These are phyloP conservation scores for Verticillium nubilum DNA, from an alignment of 2,329 filamentous ascomycete genomes.

Conservation along the genomic window DNA sequence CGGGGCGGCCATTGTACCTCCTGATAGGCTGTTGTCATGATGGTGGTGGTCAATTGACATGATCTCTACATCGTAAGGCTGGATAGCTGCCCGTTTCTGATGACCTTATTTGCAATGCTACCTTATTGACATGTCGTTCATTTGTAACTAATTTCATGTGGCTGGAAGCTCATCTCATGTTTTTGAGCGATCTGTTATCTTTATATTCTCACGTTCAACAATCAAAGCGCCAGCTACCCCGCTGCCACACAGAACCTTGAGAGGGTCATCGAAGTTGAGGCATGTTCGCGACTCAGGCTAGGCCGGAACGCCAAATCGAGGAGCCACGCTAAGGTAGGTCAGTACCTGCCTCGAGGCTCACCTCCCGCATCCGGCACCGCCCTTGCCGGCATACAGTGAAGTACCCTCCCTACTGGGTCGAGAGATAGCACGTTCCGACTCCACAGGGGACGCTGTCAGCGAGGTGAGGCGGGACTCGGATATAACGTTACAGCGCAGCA, in stretches of 20 bases:
- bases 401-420: background rate
- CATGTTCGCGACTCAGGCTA: background rate
- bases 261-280: background rate
- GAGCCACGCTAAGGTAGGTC: background rate
- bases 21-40: background rate
- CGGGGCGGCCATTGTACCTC: background rate
- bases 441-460: background rate
- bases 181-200: no score
- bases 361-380: background rate
- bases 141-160: no score
- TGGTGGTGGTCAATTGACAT: background rate
- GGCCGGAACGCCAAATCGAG: background rate
- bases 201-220: background rate
- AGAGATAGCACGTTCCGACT: background rate
- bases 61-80: background rate
- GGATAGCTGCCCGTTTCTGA: background rate
- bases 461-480: conserved; percentile 3
- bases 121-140: no score
- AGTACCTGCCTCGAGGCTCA: background rate
- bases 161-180: no score
- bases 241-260: background rate
- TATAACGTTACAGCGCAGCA: conserved; percentile 12
- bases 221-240: background rate
- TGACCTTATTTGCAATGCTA: no score
- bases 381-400: background rate